Evolutionary conservation across 768 basidiomycete species (phyloP).

Genomic region (Clavulina sp.): DNA sequence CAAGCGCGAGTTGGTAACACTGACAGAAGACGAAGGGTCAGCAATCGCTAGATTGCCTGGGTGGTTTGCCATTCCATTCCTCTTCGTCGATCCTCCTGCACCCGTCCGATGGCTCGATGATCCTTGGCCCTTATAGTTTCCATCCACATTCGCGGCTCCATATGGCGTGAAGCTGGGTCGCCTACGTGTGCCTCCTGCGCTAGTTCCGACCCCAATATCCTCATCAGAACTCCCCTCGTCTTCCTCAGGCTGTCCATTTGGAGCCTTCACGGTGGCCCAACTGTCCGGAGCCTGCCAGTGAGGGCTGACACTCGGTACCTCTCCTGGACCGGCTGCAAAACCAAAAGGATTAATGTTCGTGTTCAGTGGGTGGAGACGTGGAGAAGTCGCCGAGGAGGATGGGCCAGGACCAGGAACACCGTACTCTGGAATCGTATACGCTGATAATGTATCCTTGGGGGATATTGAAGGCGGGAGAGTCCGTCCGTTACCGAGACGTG

Average conservation of each 20-base stretch:
- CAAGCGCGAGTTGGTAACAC: no score
- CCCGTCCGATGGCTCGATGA: neutral
- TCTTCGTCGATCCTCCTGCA: no score
- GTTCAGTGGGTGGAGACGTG: neutral
- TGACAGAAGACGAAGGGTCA: no score
- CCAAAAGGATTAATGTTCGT: constrained; percentile 5
- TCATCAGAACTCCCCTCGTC: constrained; percentile 30
- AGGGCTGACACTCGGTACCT: constrained; percentile 16
- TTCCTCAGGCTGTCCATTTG: constrained; percentile 25
- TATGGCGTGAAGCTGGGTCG: neutral
- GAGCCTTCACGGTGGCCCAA: constrained; percentile 57
- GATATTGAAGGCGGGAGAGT: no score
- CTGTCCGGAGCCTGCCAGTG: constrained; percentile 58
- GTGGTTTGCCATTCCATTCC: no score
- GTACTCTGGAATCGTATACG: constrained; percentile 11
- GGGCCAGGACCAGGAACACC: constrained; percentile 8
- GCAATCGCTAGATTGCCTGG: no score
- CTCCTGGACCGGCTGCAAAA: no score
- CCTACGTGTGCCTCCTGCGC: neutral
- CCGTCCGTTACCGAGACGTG: no score
- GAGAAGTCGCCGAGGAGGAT: constrained; percentile 1
- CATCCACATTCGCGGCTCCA: neutral
- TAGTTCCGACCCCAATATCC: constrained; percentile 5
- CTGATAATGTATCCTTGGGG: no score
- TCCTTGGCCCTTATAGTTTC: neutral